phyloP scores from a whole-genome alignment of 2,329 filamentous ascomycete species.

The Aspergillus puulaauensis region DNA sequence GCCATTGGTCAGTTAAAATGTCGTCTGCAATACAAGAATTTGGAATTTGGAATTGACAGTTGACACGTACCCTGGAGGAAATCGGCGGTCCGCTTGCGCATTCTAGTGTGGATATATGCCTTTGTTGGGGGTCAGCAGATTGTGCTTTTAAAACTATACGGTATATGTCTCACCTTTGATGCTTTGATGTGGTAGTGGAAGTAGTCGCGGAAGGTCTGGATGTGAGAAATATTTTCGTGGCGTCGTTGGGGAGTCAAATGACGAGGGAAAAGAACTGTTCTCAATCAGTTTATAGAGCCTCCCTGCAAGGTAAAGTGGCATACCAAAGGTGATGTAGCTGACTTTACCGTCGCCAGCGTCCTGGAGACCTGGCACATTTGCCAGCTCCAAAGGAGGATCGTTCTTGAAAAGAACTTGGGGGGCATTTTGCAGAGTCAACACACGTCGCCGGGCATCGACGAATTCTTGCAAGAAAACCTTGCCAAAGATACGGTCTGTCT shows the following conservation, averaged over 20 bases:
- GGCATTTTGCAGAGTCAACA: constrained; percentile 85
- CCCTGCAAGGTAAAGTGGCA: constrained; percentile 20
- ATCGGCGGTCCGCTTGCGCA: constrained; percentile 95
- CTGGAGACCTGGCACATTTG: constrained; percentile 79
- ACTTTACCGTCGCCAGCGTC: constrained; percentile 77
- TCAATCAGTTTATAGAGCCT: constrained; percentile 14
- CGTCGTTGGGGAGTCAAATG: constrained; percentile 89
- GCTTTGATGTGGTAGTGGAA: constrained; percentile 99
- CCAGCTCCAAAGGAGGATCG: constrained; percentile 87
- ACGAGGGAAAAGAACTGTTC: constrained; percentile 84
- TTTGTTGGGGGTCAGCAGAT: constrained; percentile 29
- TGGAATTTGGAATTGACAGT: neutral
- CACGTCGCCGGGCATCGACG: constrained; percentile 85
- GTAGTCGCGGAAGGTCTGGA: constrained; percentile 99
- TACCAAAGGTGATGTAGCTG: constrained; percentile 98
- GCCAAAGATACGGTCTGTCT: constrained; percentile 95
- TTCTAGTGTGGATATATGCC: constrained; percentile 97
- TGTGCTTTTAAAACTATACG: neutral
- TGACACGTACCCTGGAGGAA: constrained; percentile 81
- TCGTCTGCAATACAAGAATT: neutral
- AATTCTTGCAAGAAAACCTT: constrained; percentile 99
- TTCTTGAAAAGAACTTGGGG: constrained; percentile 96
- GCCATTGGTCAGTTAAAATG: constrained; percentile 34
- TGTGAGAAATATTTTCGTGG: constrained; percentile 95
- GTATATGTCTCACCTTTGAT: constrained; percentile 64